A percentile compares a stretch with the other conserved stretches of the same genome.
Conservation (phyloP, 2,329 filamentous ascomycete genomes). For the Tolypocladium ophioglossoides region DNA sequence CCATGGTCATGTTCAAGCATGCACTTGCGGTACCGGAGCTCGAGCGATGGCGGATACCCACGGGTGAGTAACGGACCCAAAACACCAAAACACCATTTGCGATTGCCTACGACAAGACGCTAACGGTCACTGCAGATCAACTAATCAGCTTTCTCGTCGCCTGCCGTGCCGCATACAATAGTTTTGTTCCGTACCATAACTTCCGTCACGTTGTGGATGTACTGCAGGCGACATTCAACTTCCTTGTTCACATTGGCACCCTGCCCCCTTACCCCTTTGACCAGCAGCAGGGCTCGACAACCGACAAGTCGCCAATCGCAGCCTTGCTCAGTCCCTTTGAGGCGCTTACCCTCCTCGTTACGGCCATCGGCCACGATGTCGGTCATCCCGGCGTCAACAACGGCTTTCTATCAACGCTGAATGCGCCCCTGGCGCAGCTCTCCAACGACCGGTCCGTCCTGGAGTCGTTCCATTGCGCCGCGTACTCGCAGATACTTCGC, state of each 20-base stretch:
- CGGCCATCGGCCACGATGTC: conserved; percentile 96
- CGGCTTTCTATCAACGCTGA: conserved; percentile 83
- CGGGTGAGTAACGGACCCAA: conserved; percentile 50
- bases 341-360: conserved; percentile 78
- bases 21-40: conserved; percentile 73
- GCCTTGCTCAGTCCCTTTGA: conserved; percentile 76
- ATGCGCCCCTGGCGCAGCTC: conserved; percentile 83
- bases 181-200: conserved; percentile 94
- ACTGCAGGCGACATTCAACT: conserved; percentile 84
- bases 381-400: conserved; percentile 98
- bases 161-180: conserved; percentile 89
- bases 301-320: conserved; percentile 54
- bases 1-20: conserved; percentile 84
- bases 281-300: conserved; percentile 15
- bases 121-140: conserved; percentile 50
- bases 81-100: neutral
- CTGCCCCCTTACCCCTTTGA: conserved; percentile 54
- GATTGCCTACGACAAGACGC: conserved; percentile 10
- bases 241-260: conserved; percentile 70
- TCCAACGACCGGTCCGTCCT: conserved; percentile 97
- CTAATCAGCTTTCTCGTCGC: conserved; percentile 78
- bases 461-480: conserved; percentile 95
- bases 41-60: conserved; percentile 66
- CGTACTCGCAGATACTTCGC: conserved; percentile 89
- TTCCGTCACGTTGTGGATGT: conserved; percentile 97